phyloP scores from a whole-genome alignment of 2,329 filamentous ascomycete genomes.

The Sarocladium oryzae region DNA sequence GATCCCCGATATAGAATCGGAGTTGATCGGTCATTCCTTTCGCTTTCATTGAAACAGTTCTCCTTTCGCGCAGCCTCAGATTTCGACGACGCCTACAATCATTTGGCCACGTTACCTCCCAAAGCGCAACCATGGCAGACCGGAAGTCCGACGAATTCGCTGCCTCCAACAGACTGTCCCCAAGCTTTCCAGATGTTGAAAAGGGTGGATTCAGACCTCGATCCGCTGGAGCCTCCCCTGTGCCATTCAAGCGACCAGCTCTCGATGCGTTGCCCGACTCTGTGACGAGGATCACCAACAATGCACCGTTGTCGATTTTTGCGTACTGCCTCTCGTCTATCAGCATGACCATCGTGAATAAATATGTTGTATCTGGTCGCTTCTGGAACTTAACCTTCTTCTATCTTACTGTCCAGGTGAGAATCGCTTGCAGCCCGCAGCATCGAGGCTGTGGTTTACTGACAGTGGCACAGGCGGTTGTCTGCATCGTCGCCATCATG shows the following conservation, averaged over 20 bases:
- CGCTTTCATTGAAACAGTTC: background rate
- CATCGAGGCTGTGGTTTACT: background rate
- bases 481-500: conserved; percentile 81
- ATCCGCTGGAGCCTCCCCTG: conserved; percentile 4
- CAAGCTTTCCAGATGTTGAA: conserved; percentile 6
- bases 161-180: background rate
- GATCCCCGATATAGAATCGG: background rate
- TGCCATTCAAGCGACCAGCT: background rate
- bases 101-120: background rate
- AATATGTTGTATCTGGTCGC: conserved; percentile 81
- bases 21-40: background rate
- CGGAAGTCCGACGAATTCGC: background rate
- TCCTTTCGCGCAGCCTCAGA: background rate
- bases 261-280: background rate
- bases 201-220: conserved; percentile 6
- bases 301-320: conserved; percentile 37
- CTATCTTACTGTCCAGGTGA: conserved; percentile 77
- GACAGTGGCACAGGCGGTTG: conserved; percentile 53
- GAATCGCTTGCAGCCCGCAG: background rate
- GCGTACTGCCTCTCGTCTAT: conserved; percentile 87
- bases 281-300: conserved; percentile 4
- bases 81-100: background rate
- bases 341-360: conserved; percentile 95
- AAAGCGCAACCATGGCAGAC: background rate
- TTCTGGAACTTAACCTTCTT: conserved; percentile 91